Evolutionary conservation across 768 basidiomycete genomes (phyloP).

Genomic region (Scleroderma bovista): DNA sequence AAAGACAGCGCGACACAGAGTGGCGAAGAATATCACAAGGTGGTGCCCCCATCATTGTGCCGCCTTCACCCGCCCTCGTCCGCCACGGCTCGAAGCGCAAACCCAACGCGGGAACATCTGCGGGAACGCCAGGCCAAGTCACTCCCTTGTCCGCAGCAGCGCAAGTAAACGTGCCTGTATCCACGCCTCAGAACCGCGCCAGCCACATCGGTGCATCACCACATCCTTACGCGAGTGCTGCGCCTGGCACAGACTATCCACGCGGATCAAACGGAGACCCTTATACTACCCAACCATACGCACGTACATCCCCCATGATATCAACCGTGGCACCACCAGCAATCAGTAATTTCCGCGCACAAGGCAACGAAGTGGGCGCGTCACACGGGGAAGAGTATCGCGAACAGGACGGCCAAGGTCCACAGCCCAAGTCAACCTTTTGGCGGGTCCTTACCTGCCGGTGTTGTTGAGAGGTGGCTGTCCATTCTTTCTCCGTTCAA

Average conservation of each 20-base stretch:
- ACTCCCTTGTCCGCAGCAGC: constrained; percentile 73
- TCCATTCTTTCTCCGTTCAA: constrained; percentile 11
- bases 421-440: constrained; percentile 48
- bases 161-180: constrained; percentile 67
- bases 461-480: constrained; percentile 47
- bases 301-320: constrained; percentile 81
- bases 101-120: constrained; percentile 56
- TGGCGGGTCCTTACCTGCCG: constrained; percentile 74
- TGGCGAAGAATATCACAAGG: constrained; percentile 59
- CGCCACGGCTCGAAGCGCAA: constrained; percentile 72
- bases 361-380: constrained; percentile 62
- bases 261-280: constrained; percentile 44
- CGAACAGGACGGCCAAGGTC: constrained; percentile 51
- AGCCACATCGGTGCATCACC: constrained; percentile 37
- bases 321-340: constrained; percentile 66
- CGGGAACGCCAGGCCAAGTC: constrained; percentile 47
- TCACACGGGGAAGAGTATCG: constrained; percentile 55
- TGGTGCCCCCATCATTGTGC: constrained; percentile 45
- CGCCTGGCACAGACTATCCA: constrained; percentile 53
- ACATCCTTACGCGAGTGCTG: constrained; percentile 69
- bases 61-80: constrained; percentile 75
- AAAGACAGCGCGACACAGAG: constrained; percentile 50
- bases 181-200: constrained; percentile 44
- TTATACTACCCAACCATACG: constrained; percentile 58
- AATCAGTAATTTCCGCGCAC: constrained; percentile 65